A percentile compares a stretch with the other conserved stretches of the same genome.
phyloP scores from a whole-genome alignment of 768 basidiomycete genomes.

The Butyriboletus loyo region DNA sequence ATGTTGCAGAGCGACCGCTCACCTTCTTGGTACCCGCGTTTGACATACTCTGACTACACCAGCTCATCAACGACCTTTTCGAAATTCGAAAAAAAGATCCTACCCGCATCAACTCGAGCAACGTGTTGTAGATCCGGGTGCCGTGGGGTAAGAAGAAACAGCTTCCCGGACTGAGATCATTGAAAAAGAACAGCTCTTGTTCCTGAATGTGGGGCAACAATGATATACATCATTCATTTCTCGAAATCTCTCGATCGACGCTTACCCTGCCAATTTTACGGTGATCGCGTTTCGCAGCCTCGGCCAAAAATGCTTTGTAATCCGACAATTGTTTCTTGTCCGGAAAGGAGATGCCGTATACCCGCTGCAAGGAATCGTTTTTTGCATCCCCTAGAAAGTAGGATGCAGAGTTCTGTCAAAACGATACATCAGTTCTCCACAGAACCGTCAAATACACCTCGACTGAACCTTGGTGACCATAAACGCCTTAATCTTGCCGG shows the following conservation, averaged over 20 bases:
- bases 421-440: neutral
- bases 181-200: conserved; percentile 98
- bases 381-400: conserved; percentile 94
- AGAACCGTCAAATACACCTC: neutral
- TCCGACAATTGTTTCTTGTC: conserved; percentile 94
- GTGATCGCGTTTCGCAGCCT: conserved; percentile 98
- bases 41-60: conserved; percentile 81
- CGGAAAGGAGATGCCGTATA: conserved; percentile 99
- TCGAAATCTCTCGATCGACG: neutral
- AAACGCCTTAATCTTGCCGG: conserved; percentile 95
- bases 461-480: conserved; percentile 85
- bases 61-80: conserved; percentile 1
- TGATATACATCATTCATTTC: neutral
- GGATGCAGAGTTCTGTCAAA: conserved; percentile 85
- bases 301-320: conserved; percentile 93
- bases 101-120: conserved; percentile 88
- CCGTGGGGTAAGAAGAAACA: conserved; percentile 98
- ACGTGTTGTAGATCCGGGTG: conserved; percentile 92
- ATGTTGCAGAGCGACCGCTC: neutral
- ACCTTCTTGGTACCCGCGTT: conserved; percentile 96
- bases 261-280: conserved; percentile 86
- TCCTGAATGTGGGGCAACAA: conserved; percentile 45
- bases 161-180: conserved; percentile 92
- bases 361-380: conserved; percentile 92
- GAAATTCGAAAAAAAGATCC: conserved; percentile 28